Evolutionary conservation across 208 protist genomes (phyloP), one percentile per base, ranked within the genome.

Genomic region (Crithidia mellificae): DNA sequence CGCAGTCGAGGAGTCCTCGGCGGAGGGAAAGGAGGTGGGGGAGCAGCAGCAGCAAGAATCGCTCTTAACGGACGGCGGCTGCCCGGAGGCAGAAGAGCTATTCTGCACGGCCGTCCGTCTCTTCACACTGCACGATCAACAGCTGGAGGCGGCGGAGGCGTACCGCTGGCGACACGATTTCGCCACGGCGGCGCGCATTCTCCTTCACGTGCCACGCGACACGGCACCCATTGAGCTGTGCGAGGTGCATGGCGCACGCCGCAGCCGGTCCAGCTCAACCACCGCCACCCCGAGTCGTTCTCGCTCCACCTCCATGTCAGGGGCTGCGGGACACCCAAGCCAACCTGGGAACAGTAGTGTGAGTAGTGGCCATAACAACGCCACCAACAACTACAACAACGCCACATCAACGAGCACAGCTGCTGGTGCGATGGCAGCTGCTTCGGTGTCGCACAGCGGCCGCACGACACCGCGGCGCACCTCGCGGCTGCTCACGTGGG

Each of bases 61-160:
- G 5, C 34, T 61, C 9, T 19, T 61, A 6, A 25, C 34, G 6
- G 57, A 49, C 52, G 52, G 50, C 30, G 36, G 19, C 38, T n/a
- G 36, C 27, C 36, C 44, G 24, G 63, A 56, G 62, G 19, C 47
- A 1, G 70, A 75, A 22, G 15, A n/a, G 8, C 15, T 75, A 0
- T 75, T 75, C 24, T 7, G 34, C 0, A 62, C 68, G 25, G 62
- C 70, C 2, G 55, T 75, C 12, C 62, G 70, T 11, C 61, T 75
- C 25, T 59, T 75, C 24, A 55, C 62, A n/a, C 27, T 36, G 14
- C 34, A 59, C 32, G 70, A 62, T 1, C 56, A 22, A 17, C 43
- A 44, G 17, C 46, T 75, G 52, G 62, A 75, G 55, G 62, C 64
- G 22, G 70, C 47, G 50, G 70, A 75, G 62, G 70, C 70, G 14